These are phyloP conservation scores for Amoebophrya sp. DNA, from an alignment of 169 alveolate species.

Conservation along the genomic window DNA sequence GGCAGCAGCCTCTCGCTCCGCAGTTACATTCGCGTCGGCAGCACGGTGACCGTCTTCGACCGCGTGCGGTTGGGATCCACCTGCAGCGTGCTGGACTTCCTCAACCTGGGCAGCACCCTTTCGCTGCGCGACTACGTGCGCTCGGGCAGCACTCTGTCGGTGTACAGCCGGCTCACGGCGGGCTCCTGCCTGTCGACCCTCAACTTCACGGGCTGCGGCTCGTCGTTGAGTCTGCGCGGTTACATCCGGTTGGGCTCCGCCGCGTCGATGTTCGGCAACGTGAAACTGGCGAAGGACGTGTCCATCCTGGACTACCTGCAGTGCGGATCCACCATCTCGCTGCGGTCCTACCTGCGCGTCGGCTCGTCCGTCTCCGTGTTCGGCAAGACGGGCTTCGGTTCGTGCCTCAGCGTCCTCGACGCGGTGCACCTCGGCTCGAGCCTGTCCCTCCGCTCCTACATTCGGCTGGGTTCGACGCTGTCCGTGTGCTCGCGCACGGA, in stretches of 20 bases:
- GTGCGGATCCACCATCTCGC: neutral
- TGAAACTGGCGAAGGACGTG: no score
- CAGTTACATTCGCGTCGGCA: neutral
- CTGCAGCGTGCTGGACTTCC: neutral
- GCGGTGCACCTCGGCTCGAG: no score
- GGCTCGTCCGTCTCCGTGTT: neutral
- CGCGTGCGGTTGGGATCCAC: neutral
- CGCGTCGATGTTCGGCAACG: no score
- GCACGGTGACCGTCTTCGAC: neutral
- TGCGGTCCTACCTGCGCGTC: neutral
- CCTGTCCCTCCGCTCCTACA: no score
- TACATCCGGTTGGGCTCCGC: no score
- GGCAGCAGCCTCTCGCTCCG: conserved; percentile 5
- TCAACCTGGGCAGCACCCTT: neutral
- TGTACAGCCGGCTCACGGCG: neutral
- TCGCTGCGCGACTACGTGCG: conserved; percentile 4
- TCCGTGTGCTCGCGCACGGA: no score
- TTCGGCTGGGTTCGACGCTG: no score
- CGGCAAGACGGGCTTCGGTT: neutral
- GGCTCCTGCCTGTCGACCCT: neutral
- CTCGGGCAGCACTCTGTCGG: neutral
- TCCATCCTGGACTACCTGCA: neutral
- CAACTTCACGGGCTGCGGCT: conserved; percentile 9
- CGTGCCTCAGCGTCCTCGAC: neutral
- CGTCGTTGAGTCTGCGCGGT: neutral